Conservation (phyloP, 2,329 filamentous ascomycete species). For the Neopestalotiopsis clavispora region DNA sequence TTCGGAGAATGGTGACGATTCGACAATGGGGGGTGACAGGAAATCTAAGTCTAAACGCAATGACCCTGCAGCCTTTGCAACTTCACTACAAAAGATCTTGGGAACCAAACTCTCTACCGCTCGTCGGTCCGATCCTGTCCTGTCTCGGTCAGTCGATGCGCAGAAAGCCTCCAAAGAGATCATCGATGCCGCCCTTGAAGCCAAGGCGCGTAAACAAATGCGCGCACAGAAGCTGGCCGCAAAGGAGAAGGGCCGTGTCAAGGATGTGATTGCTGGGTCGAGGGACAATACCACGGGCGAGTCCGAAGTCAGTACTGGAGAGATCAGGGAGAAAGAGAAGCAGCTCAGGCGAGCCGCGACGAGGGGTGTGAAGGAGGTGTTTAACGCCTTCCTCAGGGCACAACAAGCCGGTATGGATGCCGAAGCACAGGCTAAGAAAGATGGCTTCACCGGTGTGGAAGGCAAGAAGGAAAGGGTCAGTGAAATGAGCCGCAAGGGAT, state of each 20-base stretch:
- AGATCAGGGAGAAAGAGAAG: slow-evolving; percentile 75
- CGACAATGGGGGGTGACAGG: slow-evolving; percentile 33
- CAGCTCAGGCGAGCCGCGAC: slow-evolving; percentile 85
- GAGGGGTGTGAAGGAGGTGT: slow-evolving; percentile 92
- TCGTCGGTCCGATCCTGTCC: slow-evolving; percentile 87
- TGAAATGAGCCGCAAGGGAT: slow-evolving; percentile 97
- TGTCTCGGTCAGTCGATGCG: slow-evolving; percentile 80
- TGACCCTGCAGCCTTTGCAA: slow-evolving; percentile 89
- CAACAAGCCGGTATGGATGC: slow-evolving; percentile 88
- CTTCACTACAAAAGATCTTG: slow-evolving; percentile 91
- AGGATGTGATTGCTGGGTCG: slow-evolving; percentile 76
- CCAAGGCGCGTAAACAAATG: slow-evolving; percentile 79
- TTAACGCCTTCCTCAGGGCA: slow-evolving; percentile 91
- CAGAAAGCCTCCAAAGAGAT: slow-evolving; percentile 73
- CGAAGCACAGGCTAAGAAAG: slow-evolving; percentile 69
- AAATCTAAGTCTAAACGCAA: slow-evolving; percentile 78
- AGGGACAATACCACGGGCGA: slow-evolving; percentile 55
- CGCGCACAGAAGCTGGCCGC: slow-evolving; percentile 80
- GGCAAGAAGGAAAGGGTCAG: slow-evolving; percentile 86
- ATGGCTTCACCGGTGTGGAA: slow-evolving; percentile 78
- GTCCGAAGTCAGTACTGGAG: slow-evolving; percentile 52
- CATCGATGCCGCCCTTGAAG: slow-evolving; percentile 78
- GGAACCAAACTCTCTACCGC: slow-evolving; percentile 83
- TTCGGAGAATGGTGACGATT: slow-evolving; percentile 46
- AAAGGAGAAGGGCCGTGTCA: slow-evolving; percentile 84